Evolutionary conservation across 2,329 filamentous ascomycete species (phyloP), one percentile per base, ranked within the genome.

Genomic region (Ilyonectria sp.): DNA sequence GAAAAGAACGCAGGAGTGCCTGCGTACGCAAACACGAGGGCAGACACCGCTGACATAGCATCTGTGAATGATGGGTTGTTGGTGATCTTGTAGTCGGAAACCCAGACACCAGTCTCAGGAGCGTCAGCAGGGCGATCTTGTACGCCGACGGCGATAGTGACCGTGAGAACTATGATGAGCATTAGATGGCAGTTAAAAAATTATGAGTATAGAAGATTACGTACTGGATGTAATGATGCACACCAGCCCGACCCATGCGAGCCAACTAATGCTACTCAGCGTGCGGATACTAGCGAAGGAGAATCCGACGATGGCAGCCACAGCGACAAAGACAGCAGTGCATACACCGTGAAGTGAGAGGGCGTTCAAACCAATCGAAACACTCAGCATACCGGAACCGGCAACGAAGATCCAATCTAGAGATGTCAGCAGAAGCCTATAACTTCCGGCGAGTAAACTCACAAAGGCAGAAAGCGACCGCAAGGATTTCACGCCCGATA

Each of bases 401-500:
- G 46, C 46, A 8, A 49, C 46, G 13, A 49, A 49, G 21, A 26
- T 49, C 21, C 21, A 49, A 49, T 15, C 46, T 49, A 29, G 11
- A 23, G 11, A 49, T 4, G 13, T 49, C 46, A 26, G 21, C n/a
- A 23, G 6, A 49, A 26, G 5, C 15, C 21, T 26, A 11, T 13
- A 17, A 15, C n/a, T 15, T 5, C n/a, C 8, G 19, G 6, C 46
- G 40, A 44, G 40, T 15, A 44, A 15, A 49, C 46, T 26, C 46
- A 82, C 80, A 78, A 62, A 85, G 60, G 73, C 76, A 73, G 65
- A 80, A 78, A 10, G 73, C 68, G 33, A 68, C 68, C 6, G 76
- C 80, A 46, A 86, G 78, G 31, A 83, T 50, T 58, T 82, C 82
- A 4, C 82, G 79, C 1, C 85, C 85, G 4, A 80, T 60, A 4